Conservation (phyloP, 305 asterid genomes). For the Coffea humblotiana region DNA sequence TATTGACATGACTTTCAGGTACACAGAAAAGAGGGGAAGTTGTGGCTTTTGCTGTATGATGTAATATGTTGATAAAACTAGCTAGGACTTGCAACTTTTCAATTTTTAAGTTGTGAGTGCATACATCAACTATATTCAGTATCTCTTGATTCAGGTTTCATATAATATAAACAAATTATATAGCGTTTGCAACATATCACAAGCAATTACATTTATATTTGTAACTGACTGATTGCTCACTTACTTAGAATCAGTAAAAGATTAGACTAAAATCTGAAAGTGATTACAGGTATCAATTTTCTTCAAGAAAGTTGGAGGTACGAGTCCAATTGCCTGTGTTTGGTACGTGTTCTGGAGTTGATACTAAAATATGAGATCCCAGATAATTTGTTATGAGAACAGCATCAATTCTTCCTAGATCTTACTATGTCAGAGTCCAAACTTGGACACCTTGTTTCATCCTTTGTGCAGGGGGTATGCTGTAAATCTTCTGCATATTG, state of each 20-base stretch:
- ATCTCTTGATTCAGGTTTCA: neutral
- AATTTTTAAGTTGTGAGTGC: no score
- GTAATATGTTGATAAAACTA: neutral
- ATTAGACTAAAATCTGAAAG: neutral
- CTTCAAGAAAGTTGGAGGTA: neutral
- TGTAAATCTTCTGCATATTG: conserved; percentile 47
- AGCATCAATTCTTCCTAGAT: no score
- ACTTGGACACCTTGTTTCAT: conserved; percentile 4
- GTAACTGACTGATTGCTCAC: neutral
- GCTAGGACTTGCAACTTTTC: neutral
- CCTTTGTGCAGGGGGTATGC: conserved; percentile 43
- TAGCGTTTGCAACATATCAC: neutral
- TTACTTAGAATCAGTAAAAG: neutral
- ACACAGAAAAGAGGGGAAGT: neutral
- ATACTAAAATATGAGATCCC: no score
- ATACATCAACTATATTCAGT: neutral
- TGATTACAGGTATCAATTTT: neutral
- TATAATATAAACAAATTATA: no score
- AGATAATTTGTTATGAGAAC: no score
- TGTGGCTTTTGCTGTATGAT: neutral
- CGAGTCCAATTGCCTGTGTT: no score
- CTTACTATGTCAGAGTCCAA: no score
- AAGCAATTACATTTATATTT: no score
- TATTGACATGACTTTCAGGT: neutral
- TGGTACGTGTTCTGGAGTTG: no score